Evolutionary conservation across 257 asterid species (phyloP).

Genomic region (Solanum lycopersicoides): DNA sequence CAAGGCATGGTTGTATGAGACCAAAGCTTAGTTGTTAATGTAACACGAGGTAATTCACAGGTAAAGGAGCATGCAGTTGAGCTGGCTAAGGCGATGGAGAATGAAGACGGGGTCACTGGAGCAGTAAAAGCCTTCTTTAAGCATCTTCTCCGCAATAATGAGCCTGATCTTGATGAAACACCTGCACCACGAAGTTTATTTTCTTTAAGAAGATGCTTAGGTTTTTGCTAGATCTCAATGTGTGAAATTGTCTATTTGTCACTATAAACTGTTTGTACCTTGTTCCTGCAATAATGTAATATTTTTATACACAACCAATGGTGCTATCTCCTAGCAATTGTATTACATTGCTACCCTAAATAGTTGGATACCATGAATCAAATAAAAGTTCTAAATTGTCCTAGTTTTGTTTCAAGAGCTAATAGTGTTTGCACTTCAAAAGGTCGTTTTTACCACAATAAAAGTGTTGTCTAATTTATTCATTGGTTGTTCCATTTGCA

Average conservation of each 20-base stretch:
- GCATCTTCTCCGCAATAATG: constrained; percentile 60
- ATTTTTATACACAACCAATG: background rate
- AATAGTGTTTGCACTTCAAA: background rate
- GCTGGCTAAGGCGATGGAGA: constrained; percentile 89
- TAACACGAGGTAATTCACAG: constrained; percentile 29
- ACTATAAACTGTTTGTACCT: background rate
- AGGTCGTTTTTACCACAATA: background rate
- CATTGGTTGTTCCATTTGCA: background rate
- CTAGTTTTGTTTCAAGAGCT: background rate
- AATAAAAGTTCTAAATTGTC: background rate
- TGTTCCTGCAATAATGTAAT: background rate
- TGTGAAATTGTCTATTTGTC: background rate
- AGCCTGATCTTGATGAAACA: constrained; percentile 28
- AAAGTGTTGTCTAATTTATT: background rate
- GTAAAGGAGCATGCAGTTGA: constrained; percentile 79
- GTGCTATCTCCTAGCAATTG: background rate
- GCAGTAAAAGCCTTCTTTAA: constrained; percentile 88
- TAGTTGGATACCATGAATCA: background rate
- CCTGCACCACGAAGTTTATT: constrained; percentile 37
- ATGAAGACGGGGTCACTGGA: constrained; percentile 89
- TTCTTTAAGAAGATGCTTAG: constrained; percentile 70
- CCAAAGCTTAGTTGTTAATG: background rate
- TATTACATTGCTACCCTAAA: background rate
- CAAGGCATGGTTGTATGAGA: background rate
- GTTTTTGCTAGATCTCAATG: constrained; percentile 51